Evolutionary conservation across 2,329 filamentous ascomycete genomes (phyloP).

Genomic region (Claviceps spartinae): DNA sequence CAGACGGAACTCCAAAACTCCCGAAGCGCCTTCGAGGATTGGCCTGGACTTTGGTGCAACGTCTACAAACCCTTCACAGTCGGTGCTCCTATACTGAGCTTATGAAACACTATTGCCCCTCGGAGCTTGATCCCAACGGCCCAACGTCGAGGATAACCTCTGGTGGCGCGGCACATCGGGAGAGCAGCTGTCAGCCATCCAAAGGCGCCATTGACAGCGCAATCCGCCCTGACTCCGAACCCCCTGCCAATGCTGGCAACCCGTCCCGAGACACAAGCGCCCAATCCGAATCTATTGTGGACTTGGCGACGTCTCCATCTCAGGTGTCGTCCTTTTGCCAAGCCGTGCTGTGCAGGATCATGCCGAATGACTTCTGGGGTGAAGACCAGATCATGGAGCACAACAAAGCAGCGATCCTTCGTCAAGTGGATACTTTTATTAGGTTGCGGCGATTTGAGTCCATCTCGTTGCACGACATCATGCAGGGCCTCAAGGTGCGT

Average conservation of each 20-base stretch:
- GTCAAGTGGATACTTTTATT: conserved; percentile 65
- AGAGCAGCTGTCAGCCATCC: neutral
- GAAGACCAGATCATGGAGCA: conserved; percentile 31
- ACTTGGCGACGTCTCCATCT: conserved; percentile 51
- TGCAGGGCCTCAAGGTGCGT: conserved; percentile 60
- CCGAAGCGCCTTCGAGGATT: conserved; percentile 58
- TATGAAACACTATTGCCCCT: conserved; percentile 68
- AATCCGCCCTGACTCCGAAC: neutral
- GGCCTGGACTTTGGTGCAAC: conserved; percentile 44
- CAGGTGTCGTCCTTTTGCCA: conserved; percentile 80
- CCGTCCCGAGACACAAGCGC: neutral
- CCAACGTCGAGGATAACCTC: neutral
- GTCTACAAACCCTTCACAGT: conserved; percentile 55
- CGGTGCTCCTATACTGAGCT: conserved; percentile 71
- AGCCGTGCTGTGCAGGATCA: conserved; percentile 55
- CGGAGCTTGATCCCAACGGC: conserved; percentile 13
- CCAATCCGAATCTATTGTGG: conserved; percentile 36
- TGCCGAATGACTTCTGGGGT: conserved; percentile 69
- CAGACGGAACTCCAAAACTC: conserved; percentile 20
- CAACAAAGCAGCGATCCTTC: conserved; percentile 51
- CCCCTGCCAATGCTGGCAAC: neutral
- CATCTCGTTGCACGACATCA: conserved; percentile 63
- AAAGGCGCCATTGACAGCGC: neutral
- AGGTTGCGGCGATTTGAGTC: conserved; percentile 67
- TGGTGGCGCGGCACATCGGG: neutral